Base-by-base conservation (phyloP, 1,284 basidiomycete genomes). In the Trametes hirsuta region DNA sequence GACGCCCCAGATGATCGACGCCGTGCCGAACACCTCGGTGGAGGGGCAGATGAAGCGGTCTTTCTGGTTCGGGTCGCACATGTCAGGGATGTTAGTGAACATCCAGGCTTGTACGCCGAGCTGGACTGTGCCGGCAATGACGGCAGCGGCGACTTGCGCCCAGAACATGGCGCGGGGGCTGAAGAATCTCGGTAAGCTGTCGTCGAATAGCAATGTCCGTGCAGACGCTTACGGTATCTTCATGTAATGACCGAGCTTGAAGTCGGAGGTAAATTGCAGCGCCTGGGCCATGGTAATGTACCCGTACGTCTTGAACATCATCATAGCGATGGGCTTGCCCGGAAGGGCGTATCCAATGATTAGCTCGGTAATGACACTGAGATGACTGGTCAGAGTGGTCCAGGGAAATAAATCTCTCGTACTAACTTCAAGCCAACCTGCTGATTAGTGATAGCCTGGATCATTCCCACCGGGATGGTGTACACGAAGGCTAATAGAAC, bases 171-270 rank as follows among this genome's bases (percentile, higher is more conserved):
- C 72, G 46, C 80, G 75, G 1, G 80, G 78, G 1, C 71, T 72
- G 46, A 15, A 5, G 6, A 11, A 15, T 3, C 18, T 11, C 9
- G 42, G 35, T 30, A 35, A 44, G 35, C 14, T 18, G 24, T 18
- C 34, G 24, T 3, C 5, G 11, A 22, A 6, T 37, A 6, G 10
- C 11, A 3, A 14, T 10, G 21, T 6, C 10, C 12, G 34, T n/a
- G 6, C 1, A n/a, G 2, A 18, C 4, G 66, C 71, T 35, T 54
- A 72, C 61, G 81, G 78, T 34, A 88, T 76, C 70, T 90, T 90
- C 87, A 90, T 90, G 75, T 90, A 89, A 63, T 90, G 87, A 3
- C 86, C 87, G 51, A 89, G 81, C 70, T 90, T 88, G 73, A 88
- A 86, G 71, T 91, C 88, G 14, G 82, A 82, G 4, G 87, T 81